These are phyloP conservation scores for Vinca minor DNA, from an alignment of 257 asterid genomes.

Conservation along the genomic window DNA sequence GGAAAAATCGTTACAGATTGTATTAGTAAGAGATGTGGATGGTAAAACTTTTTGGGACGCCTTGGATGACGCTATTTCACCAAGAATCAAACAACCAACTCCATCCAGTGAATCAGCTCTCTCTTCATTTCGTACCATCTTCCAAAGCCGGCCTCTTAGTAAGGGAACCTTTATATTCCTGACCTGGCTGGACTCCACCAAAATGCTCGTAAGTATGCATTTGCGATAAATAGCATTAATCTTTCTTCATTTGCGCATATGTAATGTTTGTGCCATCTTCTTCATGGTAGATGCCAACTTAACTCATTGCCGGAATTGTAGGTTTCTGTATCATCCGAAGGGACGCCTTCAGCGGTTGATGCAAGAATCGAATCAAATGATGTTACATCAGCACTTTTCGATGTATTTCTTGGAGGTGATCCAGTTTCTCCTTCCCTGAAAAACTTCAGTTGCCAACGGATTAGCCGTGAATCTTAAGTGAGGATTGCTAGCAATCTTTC, in stretches of 20 bases:
- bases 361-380: slow-evolving; percentile 66
- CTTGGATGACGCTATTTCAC: slow-evolving; percentile 72
- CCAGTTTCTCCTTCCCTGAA: slow-evolving; percentile 81
- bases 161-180: slow-evolving; percentile 72
- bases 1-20: slow-evolving; percentile 72
- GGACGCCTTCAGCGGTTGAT: slow-evolving; percentile 52
- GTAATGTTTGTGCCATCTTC: neutral
- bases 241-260: neutral
- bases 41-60: slow-evolving; percentile 97
- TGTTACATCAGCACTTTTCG: slow-evolving; percentile 66
- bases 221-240: neutral
- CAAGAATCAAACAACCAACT: slow-evolving; percentile 60
- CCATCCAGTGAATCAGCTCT: slow-evolving; percentile 60
- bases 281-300: slow-evolving; percentile 2
- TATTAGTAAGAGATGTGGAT: slow-evolving; percentile 77
- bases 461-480: slow-evolving; percentile 49
- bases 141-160: slow-evolving; percentile 64
- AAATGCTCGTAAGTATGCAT: slow-evolving; percentile 61
- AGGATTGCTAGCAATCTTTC: slow-evolving; percentile 12
- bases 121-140: slow-evolving; percentile 49
- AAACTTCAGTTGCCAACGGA: slow-evolving; percentile 55
- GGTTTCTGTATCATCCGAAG: slow-evolving; percentile 67
- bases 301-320: slow-evolving; percentile 19
- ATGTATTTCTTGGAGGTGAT: slow-evolving; percentile 71
- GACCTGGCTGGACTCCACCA: slow-evolving; percentile 76